These are phyloP conservation scores for Colletotrichum somersetense DNA, from an alignment of 2,329 filamentous ascomycete genomes.

Conservation along the genomic window DNA sequence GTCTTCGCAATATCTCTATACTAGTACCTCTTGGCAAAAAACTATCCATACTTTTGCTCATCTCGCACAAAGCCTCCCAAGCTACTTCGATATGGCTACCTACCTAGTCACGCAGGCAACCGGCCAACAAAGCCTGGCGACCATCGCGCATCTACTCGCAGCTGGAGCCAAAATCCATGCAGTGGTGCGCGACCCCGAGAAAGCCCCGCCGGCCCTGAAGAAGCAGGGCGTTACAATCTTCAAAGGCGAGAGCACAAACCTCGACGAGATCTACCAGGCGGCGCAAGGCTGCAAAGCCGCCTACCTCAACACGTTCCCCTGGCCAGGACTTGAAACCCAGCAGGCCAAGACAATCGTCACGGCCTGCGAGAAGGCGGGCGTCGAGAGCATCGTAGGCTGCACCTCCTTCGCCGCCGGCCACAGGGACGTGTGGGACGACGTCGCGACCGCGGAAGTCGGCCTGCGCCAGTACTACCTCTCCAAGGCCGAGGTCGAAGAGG, in stretches of 20 bases:
- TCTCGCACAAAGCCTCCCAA: background rate
- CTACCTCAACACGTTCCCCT: slow-evolving; percentile 48
- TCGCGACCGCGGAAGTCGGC: slow-evolving; percentile 9
- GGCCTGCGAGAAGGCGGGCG: slow-evolving; percentile 49
- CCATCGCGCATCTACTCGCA: slow-evolving; percentile 50
- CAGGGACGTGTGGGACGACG: slow-evolving; percentile 46
- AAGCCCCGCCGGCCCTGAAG: slow-evolving; percentile 46
- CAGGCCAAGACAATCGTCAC: slow-evolving; percentile 51
- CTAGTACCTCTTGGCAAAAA: background rate
- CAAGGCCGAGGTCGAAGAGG: slow-evolving; percentile 54
- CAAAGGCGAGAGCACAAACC: slow-evolving; percentile 51
- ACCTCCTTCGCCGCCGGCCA: slow-evolving; percentile 45
- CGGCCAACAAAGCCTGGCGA: slow-evolving; percentile 49
- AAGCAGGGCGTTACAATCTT: slow-evolving; percentile 50
- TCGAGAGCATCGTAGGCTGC: slow-evolving; percentile 47
- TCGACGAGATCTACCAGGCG: slow-evolving; percentile 49
- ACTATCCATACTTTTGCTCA: background rate
- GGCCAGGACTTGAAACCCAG: slow-evolving; percentile 46
- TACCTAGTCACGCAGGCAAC: slow-evolving; percentile 54
- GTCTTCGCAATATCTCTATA: background rate
- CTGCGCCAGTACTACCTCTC: slow-evolving; percentile 52
- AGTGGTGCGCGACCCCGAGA: slow-evolving; percentile 52
- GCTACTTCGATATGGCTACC: slow-evolving; percentile 47
- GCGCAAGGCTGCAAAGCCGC: slow-evolving; percentile 51
- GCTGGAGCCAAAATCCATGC: slow-evolving; percentile 53